Conservation (phyloP, 179 eudicot genomes). For the Beta macrorhiza region DNA sequence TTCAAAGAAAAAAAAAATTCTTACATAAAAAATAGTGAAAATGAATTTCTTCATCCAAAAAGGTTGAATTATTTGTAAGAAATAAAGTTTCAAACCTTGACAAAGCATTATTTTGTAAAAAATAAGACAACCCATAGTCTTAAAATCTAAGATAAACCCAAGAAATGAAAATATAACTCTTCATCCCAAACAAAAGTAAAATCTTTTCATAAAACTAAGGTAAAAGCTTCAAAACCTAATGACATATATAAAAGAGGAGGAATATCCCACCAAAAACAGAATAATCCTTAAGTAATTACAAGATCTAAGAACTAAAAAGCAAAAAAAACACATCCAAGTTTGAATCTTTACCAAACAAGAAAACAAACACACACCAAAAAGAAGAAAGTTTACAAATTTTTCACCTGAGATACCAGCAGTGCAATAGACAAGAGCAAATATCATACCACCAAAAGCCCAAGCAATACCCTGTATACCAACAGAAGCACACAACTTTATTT, state of each 20-base stretch:
- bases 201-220: background rate
- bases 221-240: background rate
- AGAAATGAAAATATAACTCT: background rate
- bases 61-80: background rate
- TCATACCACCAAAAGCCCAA: conserved; percentile 54
- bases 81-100: too few species aligned
- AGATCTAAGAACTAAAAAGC: background rate
- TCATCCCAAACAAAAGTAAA: background rate
- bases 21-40: background rate
- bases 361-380: background rate
- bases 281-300: background rate
- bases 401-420: conserved; percentile 48
- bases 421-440: conserved; percentile 48
- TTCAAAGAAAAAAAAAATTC: too few species aligned
- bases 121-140: background rate
- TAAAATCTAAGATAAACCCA: background rate
- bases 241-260: background rate
- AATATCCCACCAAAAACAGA: background rate
- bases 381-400: background rate
- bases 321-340: background rate
- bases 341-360: background rate
- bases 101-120: background rate
- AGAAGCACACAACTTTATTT: conserved; percentile 26
- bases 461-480: conserved; percentile 53
- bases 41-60: background rate